Conservation (phyloP, 306 rosid species). For the Citrullus colocynthis region DNA sequence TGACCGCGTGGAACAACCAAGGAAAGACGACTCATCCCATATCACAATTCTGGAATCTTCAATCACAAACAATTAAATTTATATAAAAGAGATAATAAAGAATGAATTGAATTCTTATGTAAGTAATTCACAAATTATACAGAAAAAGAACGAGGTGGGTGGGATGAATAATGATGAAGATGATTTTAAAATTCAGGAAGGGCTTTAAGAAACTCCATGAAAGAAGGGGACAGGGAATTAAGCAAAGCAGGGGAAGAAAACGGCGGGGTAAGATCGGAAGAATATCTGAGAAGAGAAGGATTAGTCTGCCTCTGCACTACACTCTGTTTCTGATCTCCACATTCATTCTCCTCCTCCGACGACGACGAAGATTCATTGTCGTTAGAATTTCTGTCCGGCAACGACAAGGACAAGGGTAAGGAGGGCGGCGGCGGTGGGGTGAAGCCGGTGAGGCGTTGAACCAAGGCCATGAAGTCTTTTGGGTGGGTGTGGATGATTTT, state of each 20-base stretch:
- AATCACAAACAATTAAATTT: too few species aligned
- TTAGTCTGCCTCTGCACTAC: neutral
- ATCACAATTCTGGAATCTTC: too few species aligned
- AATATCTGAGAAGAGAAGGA: slow-evolving; percentile 21
- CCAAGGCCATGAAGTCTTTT: slow-evolving; percentile 70
- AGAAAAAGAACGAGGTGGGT: too few species aligned
- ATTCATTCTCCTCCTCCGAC: slow-evolving; percentile 12
- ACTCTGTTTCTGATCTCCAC: too few species aligned
- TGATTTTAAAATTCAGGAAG: slow-evolving; percentile 2
- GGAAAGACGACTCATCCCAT: too few species aligned
- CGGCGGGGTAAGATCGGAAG: slow-evolving; percentile 34
- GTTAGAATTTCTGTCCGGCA: neutral
- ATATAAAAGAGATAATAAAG: too few species aligned
- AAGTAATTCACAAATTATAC: too few species aligned
- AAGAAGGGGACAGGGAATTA: slow-evolving; percentile 47
- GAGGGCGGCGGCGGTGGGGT: neutral
- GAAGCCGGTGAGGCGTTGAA: slow-evolving; percentile 75
- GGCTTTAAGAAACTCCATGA: slow-evolving; percentile 53
- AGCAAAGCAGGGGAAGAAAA: slow-evolving; percentile 26
- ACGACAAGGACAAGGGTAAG: neutral
- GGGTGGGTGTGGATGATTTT: slow-evolving; percentile 63
- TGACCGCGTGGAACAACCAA: too few species aligned
- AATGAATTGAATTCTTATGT: too few species aligned
- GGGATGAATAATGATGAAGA: too few species aligned
- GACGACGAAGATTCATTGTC: neutral